Percentiles rank a stretch among this genome's conserved stretches.
These are phyloP conservation scores for Herpetospermum pedunculosum DNA, from an alignment of 306 rosid genomes.

Conservation along the genomic window DNA sequence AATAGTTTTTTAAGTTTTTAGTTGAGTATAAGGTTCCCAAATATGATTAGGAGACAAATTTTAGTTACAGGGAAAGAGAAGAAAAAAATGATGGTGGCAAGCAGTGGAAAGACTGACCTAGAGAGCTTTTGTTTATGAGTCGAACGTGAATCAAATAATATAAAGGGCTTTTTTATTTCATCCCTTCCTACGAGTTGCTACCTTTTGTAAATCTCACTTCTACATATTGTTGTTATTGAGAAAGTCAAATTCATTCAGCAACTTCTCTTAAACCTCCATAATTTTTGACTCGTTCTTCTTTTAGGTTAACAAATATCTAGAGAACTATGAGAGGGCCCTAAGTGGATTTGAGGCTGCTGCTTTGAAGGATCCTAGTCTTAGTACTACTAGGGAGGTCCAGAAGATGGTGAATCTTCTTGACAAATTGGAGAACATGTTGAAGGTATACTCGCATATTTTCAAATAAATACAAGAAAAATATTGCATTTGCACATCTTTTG, in stretches of 20 bases:
- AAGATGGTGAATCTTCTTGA: slow-evolving; percentile 77
- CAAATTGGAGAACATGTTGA: slow-evolving; percentile 62
- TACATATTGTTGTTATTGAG: not conserved
- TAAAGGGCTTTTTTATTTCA: not conserved
- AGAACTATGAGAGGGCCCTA: slow-evolving; percentile 89
- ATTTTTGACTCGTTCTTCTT: not conserved
- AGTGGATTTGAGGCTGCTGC: slow-evolving; percentile 95
- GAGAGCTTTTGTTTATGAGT: not conserved
- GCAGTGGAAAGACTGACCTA: slow-evolving; percentile 3
- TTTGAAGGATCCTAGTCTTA: slow-evolving; percentile 84
- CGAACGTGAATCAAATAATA: not conserved
- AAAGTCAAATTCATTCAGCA: not conserved
- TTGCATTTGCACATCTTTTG: not conserved
- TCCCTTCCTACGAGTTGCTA: not conserved
- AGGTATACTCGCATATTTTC: slow-evolving; percentile 28
- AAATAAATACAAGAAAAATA: not conserved
- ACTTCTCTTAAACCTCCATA: not conserved
- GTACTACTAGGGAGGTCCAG: slow-evolving; percentile 65
- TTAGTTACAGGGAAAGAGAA: not conserved
- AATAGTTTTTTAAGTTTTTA: not conserved
- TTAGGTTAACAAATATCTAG: slow-evolving; percentile 77
- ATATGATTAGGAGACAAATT: not conserved
- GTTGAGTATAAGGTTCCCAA: not conserved
- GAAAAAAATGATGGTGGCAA: not conserved
- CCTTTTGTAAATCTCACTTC: not conserved